Evolutionary conservation across 2,329 filamentous ascomycete genomes (phyloP), one percentile per base, ranked within the genome.

Genomic region (Salinomyces thailandicus): DNA sequence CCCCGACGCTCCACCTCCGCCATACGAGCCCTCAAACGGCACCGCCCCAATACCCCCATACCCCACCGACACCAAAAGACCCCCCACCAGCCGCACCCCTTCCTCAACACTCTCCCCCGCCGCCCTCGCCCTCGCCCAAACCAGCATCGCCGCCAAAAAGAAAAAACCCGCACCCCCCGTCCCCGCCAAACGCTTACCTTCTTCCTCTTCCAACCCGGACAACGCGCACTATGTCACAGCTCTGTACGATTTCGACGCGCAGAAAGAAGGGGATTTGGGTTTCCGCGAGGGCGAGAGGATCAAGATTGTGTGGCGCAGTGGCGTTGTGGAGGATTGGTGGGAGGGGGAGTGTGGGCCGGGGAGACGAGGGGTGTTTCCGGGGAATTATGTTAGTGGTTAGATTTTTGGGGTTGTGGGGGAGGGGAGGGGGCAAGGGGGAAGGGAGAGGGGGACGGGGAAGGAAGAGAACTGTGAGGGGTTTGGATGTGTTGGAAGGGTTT

Each of bases 321-420:
- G 75, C 5, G 85, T 79, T 43, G 79, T 76, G 15, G 81, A 91
- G 60, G 85, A 91, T 55, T 93, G 85, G 84, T 93, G 85, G 85
- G 74, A 84, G 43, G 85, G 85, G 9, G 83, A 91, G 58, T 45
- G 87, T 11, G 66, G 67, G 27, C 9, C n/a, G 4, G 22, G 22
- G 22, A n/a, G 22, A 9, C 9, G 22, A n/a, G 85, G 85, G 3
- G 77, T 68, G 47, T 93, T 93, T 55, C 85, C 85, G 1, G 85
- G 85, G 5, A 93, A 93, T 59, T 93, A 93, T 61, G 56, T 60
- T 35, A 43, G n/a, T n/a, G 51, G 45, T 26, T 58, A 33, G 51
- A 36, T 19, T 28, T 13, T 26, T 19, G 20, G 22, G 18, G 14
- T 26, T 30, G 27, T n/a, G 11, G 27, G 27, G 8, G 27, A n/a